Conservation (phyloP, 257 asterid genomes). For the Penstemon davidsonii region DNA sequence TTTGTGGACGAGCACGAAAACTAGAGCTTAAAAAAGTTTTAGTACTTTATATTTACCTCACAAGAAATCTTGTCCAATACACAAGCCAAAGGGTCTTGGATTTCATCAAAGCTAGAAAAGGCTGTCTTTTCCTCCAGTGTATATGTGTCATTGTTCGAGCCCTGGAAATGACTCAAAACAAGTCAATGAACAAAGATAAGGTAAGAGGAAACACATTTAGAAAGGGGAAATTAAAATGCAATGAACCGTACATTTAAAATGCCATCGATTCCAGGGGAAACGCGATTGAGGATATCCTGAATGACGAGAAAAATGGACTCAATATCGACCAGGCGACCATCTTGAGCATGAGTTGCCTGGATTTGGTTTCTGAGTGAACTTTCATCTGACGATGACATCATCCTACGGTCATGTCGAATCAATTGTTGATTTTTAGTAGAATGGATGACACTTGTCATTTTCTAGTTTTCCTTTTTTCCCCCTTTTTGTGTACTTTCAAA, state of each 20-base stretch:
- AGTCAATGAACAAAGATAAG: neutral
- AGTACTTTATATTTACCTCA: conserved; percentile 46
- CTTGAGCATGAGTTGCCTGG: conserved; percentile 61
- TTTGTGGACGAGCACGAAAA: neutral
- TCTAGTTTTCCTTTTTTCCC: conserved; percentile 1
- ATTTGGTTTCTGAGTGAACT: conserved; percentile 53
- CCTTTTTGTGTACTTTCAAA: neutral
- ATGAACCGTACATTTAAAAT: conserved; percentile 39
- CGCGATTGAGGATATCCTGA: conserved; percentile 51
- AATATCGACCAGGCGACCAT: conserved; percentile 48
- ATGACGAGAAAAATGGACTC: conserved; percentile 48
- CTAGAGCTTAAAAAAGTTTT: neutral
- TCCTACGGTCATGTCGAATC: conserved; percentile 37
- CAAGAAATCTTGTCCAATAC: conserved; percentile 56
- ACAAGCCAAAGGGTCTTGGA: conserved; percentile 47
- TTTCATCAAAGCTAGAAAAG: conserved; percentile 38
- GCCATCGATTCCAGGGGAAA: conserved; percentile 58
- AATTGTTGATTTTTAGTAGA: conserved; percentile 34
- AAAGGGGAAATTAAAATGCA: neutral
- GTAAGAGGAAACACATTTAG: neutral
- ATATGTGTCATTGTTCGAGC: conserved; percentile 33
- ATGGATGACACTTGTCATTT: conserved; percentile 37
- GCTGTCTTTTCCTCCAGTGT: conserved; percentile 41
- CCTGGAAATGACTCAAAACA: conserved; percentile 39
- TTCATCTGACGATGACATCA: conserved; percentile 50